phyloP scores from a whole-genome alignment of 1,284 basidiomycete species.

The Trametes pubescens region DNA sequence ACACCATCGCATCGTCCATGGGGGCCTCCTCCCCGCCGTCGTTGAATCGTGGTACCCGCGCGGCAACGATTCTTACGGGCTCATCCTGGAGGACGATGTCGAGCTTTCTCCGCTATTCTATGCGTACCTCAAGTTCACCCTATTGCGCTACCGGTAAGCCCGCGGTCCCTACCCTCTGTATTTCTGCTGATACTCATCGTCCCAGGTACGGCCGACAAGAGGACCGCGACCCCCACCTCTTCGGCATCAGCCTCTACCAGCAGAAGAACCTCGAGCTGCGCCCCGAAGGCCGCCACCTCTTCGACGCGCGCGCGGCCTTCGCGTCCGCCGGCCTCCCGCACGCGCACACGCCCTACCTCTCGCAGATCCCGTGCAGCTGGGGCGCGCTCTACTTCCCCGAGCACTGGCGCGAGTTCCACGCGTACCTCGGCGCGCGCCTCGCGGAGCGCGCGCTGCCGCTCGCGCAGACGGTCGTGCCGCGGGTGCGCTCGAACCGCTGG shows the following conservation, averaged over 20 bases:
- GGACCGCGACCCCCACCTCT: conserved; percentile 57
- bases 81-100: conserved; percentile 85
- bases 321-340: conserved; percentile 47
- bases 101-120: conserved; percentile 86
- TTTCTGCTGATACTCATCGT: not conserved
- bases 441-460: conserved; percentile 50
- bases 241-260: conserved; percentile 85
- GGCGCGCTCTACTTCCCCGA: conserved; percentile 90
- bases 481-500: conserved; percentile 83
- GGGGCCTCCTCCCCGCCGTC: conserved; percentile 80
- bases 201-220: conserved; percentile 61
- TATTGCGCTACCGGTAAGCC: conserved; percentile 77
- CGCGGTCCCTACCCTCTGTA: not conserved
- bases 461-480: conserved; percentile 59
- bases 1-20: conserved; percentile 77
- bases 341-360: conserved; percentile 75
- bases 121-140: conserved; percentile 80
- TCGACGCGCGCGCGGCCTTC: conserved; percentile 71
- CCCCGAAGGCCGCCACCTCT: conserved; percentile 69
- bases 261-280: conserved; percentile 81
- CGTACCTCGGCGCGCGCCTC: conserved; percentile 74
- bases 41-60: conserved; percentile 88
- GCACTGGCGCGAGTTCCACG: conserved; percentile 85
- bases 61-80: conserved; percentile 75
- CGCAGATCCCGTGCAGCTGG: conserved; percentile 88